phyloP scores from a whole-genome alignment of 2,329 filamentous ascomycete genomes.

The Myriangium duriaei region DNA sequence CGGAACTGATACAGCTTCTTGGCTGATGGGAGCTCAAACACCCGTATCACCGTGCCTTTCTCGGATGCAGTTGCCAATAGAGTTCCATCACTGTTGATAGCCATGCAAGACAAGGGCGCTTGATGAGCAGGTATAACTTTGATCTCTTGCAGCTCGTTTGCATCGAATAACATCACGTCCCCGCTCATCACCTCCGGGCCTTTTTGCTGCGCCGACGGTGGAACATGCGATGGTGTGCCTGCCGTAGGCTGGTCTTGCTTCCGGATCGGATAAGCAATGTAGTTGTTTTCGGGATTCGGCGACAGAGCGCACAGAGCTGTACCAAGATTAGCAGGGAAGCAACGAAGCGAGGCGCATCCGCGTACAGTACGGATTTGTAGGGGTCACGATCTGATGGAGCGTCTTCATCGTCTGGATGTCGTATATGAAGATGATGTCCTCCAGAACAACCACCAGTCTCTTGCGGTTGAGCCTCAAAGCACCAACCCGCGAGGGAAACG shows the following conservation, averaged over 20 bases:
- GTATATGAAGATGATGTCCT: constrained; percentile 95
- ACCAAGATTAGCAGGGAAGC: constrained; percentile 13
- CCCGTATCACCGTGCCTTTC: constrained; percentile 92
- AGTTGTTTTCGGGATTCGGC: constrained; percentile 90
- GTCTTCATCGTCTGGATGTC: constrained; percentile 98
- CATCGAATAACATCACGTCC: constrained; percentile 87
- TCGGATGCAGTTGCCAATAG: constrained; percentile 89
- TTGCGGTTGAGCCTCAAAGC: constrained; percentile 91
- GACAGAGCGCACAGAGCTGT: constrained; percentile 80
- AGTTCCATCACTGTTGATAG: constrained; percentile 84
- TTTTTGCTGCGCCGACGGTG: constrained; percentile 65
- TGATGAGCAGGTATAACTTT: constrained; percentile 94
- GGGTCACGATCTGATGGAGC: constrained; percentile 82
- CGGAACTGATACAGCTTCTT: constrained; percentile 95
- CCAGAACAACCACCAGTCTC: constrained; percentile 80
- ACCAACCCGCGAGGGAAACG: constrained; percentile 90
- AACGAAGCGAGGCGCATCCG: constrained; percentile 8
- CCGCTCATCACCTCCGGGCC: constrained; percentile 62
- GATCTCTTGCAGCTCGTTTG: constrained; percentile 75
- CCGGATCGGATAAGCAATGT: constrained; percentile 84
- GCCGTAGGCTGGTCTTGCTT: constrained; percentile 38
- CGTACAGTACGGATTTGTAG: constrained; percentile 69
- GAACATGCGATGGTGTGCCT: constrained; percentile 55
- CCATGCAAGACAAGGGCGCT: constrained; percentile 78
- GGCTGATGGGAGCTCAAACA: constrained; percentile 82